phyloP scores from a whole-genome alignment of 805 yeast species.

The Clavispora vitiphila region DNA sequence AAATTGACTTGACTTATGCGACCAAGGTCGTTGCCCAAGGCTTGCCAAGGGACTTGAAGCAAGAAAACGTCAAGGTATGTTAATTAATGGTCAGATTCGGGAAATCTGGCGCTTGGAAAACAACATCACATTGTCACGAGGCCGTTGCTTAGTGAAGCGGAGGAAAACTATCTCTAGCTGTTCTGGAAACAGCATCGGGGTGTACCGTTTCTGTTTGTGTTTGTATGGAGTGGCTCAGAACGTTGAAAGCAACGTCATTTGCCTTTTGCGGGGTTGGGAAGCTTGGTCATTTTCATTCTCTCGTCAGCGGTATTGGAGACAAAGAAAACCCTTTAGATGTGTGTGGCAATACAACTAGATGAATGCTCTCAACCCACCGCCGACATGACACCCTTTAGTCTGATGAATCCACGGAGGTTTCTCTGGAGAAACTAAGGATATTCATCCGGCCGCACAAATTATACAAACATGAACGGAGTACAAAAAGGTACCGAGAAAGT shows the following conservation, averaged over 20 bases:
- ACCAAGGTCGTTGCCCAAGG: slow-evolving; percentile 83
- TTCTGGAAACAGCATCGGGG: not conserved
- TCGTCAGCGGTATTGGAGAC: not conserved
- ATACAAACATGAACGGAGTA: not conserved
- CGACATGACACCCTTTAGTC: too few species aligned
- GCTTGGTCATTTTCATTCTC: not conserved
- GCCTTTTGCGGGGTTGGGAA: not conserved
- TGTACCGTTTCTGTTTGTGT: not conserved
- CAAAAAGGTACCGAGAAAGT: not conserved
- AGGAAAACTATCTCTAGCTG: not conserved
- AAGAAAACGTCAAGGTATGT: slow-evolving; percentile 84
- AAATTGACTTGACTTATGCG: slow-evolving; percentile 50
- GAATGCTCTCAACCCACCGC: too few species aligned
- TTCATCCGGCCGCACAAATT: not conserved
- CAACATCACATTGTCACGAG: not conserved
- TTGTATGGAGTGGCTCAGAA: not conserved
- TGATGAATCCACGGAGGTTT: not conserved
- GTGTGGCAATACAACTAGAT: too few species aligned
- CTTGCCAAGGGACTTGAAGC: slow-evolving; percentile 78
- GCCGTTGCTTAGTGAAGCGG: not conserved
- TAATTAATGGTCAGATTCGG: slow-evolving; percentile 8
- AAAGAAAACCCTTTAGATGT: not conserved
- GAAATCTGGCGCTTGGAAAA: not conserved
- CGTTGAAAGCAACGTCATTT: not conserved
- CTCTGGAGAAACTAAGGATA: not conserved